Evolutionary conservation across 2,329 filamentous ascomycete species (phyloP).

Genomic region (Penicillium brevicompactum): DNA sequence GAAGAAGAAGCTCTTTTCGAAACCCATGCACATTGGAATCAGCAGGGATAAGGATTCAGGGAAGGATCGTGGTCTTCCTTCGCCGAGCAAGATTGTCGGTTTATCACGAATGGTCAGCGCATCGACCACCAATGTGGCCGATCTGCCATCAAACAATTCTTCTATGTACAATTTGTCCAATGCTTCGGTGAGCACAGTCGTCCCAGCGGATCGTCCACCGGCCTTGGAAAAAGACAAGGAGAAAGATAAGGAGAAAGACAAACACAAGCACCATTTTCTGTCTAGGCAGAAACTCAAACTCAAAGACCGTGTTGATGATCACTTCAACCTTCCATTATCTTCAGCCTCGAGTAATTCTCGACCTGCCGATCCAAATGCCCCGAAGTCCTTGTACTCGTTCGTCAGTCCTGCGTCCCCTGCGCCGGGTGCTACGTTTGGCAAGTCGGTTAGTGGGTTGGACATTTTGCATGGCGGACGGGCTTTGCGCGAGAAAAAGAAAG

Average conservation of each 20-base stretch:
- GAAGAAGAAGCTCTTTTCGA: constrained; percentile 71
- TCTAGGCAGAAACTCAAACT: constrained; percentile 67
- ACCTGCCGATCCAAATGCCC: constrained; percentile 63
- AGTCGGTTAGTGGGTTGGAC: constrained; percentile 79
- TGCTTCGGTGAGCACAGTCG: constrained; percentile 62
- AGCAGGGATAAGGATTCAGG: constrained; percentile 59
- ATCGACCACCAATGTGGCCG: constrained; percentile 62
- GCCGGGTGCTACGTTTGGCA: constrained; percentile 68
- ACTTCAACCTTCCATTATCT: constrained; percentile 59
- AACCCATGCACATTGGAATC: constrained; percentile 66
- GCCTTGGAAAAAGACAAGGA: constrained; percentile 45
- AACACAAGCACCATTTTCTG: constrained; percentile 64
- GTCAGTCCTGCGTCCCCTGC: constrained; percentile 62
- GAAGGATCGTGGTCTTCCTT: constrained; percentile 58
- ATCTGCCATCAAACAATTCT: constrained; percentile 55
- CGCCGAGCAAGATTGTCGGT: constrained; percentile 60
- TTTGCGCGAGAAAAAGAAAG: constrained; percentile 77
- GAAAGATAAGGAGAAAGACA: constrained; percentile 48
- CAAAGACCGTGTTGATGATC: constrained; percentile 61
- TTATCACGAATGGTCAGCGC: constrained; percentile 60
- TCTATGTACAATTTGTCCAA: constrained; percentile 65
- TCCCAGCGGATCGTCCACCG: constrained; percentile 49
- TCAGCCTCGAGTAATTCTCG: constrained; percentile 67
- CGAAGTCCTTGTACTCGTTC: constrained; percentile 67
- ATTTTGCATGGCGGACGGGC: constrained; percentile 75